A percentile compares a stretch with the other conserved stretches of the same genome.
Evolutionary conservation across 2,329 filamentous ascomycete genomes (phyloP).

Genomic region (Monilinia polystroma): DNA sequence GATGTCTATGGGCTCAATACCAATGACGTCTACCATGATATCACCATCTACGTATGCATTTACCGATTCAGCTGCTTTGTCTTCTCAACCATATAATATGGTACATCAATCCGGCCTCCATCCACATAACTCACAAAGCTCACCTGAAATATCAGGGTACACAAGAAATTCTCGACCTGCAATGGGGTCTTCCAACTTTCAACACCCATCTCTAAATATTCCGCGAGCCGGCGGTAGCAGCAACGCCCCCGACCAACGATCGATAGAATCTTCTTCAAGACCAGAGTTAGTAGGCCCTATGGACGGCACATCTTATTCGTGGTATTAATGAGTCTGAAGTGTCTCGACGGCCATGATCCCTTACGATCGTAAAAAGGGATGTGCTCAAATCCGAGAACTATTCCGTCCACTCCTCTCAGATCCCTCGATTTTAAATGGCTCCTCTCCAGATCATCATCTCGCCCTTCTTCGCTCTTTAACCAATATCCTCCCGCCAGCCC

Average conservation of each 20-base stretch:
- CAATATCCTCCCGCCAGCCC: constrained; percentile 39
- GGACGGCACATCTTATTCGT: constrained; percentile 21
- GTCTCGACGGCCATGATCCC: constrained; percentile 37
- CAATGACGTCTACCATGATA: constrained; percentile 39
- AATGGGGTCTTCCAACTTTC: constrained; percentile 40
- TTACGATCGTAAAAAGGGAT: constrained; percentile 42
- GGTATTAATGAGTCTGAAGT: constrained; percentile 19
- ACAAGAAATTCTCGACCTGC: constrained; percentile 38
- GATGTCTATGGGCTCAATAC: constrained; percentile 39
- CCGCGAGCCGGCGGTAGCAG: constrained; percentile 32
- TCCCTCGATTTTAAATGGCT: constrained; percentile 34
- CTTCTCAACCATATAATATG: constrained; percentile 41
- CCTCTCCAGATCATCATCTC: constrained; percentile 42
- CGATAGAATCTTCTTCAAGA: constrained; percentile 29
- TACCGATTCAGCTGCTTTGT: constrained; percentile 36
- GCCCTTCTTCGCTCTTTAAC: constrained; percentile 36
- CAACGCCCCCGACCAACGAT: constrained; percentile 25
- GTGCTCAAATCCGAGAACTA: constrained; percentile 40
- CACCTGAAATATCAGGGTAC: constrained; percentile 42
- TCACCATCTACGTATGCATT: constrained; percentile 38
- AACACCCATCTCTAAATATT: constrained; percentile 37
- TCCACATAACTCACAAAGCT: constrained; percentile 42
- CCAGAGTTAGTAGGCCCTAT: constrained; percentile 28
- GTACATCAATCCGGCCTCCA: constrained; percentile 41
- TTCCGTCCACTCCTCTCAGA: constrained; percentile 43